Base-by-base conservation (phyloP, 257 asterid species). In the Solanum boliviense region DNA sequence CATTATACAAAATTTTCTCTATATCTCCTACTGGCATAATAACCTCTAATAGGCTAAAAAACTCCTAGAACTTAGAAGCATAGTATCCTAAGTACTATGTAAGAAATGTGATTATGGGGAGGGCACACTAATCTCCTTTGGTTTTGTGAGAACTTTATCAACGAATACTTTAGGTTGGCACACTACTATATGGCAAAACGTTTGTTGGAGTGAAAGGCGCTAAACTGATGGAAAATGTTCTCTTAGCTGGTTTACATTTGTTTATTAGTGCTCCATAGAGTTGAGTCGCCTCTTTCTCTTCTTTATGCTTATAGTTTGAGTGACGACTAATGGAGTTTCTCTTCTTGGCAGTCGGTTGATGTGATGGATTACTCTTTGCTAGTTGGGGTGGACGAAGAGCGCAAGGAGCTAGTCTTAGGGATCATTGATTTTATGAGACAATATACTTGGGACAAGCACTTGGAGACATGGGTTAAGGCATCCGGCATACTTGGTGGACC, bases 401-500 rank as follows among this genome's bases (percentile, higher is more conserved):
- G 92, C n/a, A 92, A 94, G 86, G 99, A 97, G 94, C 93, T 97
- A 35, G 98, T 96, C 4, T 68, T 97, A 84, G 99, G 99, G 89
- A 97, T 97, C 87, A 97, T 97, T 0, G 99, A 97, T 86, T 97
- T 90, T 92, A 96, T 97, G 97, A 95, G 99, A 82, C 99, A 96
- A 58, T 97, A 96, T 82, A 97, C 99, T 13, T 97, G 99, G 99
- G 99, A 97, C 94, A 97, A 97, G 93, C 99, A 96, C 52, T 87
- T 96, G 94, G 99, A 97, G 96, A 96, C 98, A 36, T 96, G 99
- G 98, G 98, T 95, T n/a, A 96, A 96, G 90, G 95, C 98, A 2
- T 92, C 98, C 12, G 99, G 99, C 8, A 95, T 96, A 48, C 95
- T 96, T 13, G 99, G 99, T 21, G 98, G 99, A 7, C 98, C 97